These are phyloP conservation scores for Cyathus pygmaeus DNA, from an alignment of 1,284 basidiomycete genomes.

Conservation along the genomic window DNA sequence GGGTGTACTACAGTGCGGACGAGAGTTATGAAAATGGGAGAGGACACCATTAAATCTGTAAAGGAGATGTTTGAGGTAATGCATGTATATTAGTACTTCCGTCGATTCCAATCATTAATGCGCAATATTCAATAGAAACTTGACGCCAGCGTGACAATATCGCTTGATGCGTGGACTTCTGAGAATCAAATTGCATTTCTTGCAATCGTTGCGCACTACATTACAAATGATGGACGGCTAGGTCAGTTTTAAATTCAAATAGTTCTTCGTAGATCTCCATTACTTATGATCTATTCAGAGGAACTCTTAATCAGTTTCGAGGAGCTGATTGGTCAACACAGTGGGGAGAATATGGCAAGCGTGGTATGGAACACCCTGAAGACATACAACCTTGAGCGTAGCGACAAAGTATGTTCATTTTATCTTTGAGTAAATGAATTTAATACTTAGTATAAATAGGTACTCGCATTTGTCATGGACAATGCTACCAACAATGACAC, in stretches of 20 bases:
- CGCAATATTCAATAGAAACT: constrained; percentile 6
- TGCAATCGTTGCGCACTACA: constrained; percentile 31
- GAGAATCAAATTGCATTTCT: constrained; percentile 27
- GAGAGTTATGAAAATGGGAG: constrained; percentile 31
- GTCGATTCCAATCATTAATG: no score
- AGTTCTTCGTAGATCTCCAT: background rate
- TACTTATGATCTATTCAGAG: background rate
- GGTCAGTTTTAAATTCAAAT: background rate
- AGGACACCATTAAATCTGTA: constrained; percentile 17
- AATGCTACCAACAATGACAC: constrained; percentile 43
- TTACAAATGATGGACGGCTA: constrained; percentile 2
- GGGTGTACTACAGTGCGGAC: constrained; percentile 9
- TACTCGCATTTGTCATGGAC: constrained; percentile 34
- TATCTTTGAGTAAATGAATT: no score
- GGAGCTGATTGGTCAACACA: constrained; percentile 24
- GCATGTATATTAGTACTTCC: no score
- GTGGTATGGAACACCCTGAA: constrained; percentile 22
- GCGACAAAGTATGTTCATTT: no score
- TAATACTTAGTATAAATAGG: no score
- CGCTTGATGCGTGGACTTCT: constrained; percentile 34
- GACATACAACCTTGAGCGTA: background rate
- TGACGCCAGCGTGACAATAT: constrained; percentile 18
- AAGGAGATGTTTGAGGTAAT: constrained; percentile 30
- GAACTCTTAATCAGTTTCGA: constrained; percentile 17
- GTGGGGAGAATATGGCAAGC: constrained; percentile 28